Base-by-base conservation (phyloP, 2,329 filamentous ascomycete genomes). In the Ophiostoma himal-ulmi region DNA sequence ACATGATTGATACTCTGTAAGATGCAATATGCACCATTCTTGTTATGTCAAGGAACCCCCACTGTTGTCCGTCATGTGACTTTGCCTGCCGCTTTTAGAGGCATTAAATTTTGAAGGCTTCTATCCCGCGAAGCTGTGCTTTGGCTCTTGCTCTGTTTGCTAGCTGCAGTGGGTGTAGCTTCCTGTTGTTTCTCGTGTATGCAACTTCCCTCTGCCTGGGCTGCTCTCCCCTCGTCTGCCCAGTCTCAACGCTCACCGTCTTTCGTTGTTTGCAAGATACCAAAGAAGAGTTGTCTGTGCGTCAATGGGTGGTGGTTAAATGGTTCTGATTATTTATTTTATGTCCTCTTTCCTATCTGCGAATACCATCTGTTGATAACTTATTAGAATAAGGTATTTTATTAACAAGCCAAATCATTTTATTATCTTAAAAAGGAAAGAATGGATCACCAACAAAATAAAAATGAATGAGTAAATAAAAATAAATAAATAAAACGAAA, bases 221-320 rank as follows among this genome's bases (percentile, higher is more conserved):
- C 57, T 22, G 11, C 13, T 48, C 44, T 22, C 62, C 62, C 62
- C 62, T 39, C 62, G 11, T 65, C 62, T 65, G 62, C 62, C 34
- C 62, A 65, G 36, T 36, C 17, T 65, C 62, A 41, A n/a, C 10
- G 30, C 62, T 41, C 62, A 65, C 62, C 62, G 62, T 65, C 36
- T 65, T 65, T 65, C 34, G 20, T 20, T 37, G n/a, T 14, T 11
- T 30, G 30, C 5, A 22, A 30, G 26, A 30, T 30, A 30, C 30
- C 4, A 3, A 4, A 3, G 3, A 30, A 8, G 3, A 0, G 34
- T 4, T 39, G 34, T 37, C 20, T 34, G 57, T 62, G 52, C 52
- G n/a, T 22, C n/a, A 17, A 20, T 52, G 13, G 44, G 39, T 44
- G 14, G 6, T 17, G 39, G 22, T n/a, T 57, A 4, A 14, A 26